phyloP scores from a whole-genome alignment of 163 green algal genomes.

The Scenedesmus sp. region DNA sequence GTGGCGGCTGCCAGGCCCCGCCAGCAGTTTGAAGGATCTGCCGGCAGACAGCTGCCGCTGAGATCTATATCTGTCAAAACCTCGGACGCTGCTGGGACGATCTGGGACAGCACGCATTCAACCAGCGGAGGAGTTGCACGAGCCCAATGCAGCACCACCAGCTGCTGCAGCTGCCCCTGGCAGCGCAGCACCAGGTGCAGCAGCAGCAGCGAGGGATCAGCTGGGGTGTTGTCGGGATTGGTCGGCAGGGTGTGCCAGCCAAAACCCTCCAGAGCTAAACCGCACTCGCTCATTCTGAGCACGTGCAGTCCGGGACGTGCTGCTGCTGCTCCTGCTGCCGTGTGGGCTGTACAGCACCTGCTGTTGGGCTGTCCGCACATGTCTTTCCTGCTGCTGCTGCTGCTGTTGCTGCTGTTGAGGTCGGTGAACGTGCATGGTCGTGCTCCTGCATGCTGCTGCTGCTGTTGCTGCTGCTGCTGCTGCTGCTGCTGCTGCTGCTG shows the following conservation, averaged over 20 bases:
- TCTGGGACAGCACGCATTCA: neutral
- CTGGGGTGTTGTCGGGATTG: neutral
- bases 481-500: neutral
- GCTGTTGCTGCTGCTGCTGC: constrained; percentile 25
- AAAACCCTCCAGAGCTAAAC: constrained; percentile 16
- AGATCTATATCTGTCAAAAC: constrained; percentile 15
- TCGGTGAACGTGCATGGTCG: neutral
- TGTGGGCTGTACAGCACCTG: neutral
- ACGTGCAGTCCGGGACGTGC: neutral
- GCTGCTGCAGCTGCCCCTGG: neutral
- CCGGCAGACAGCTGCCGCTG: constrained; percentile 1
- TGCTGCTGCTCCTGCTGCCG: constrained; percentile 19
- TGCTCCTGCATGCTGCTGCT: neutral
- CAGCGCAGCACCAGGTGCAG: neutral
- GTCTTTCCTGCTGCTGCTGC: neutral
- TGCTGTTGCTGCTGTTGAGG: neutral
- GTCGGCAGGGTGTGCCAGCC: neutral
- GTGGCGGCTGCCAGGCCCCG: constrained; percentile 36
- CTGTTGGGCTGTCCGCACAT: neutral
- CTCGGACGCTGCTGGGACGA: neutral
- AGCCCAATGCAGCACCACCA: neutral
- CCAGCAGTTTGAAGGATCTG: constrained; percentile 16
- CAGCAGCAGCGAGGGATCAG: constrained; percentile 15
- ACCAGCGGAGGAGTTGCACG: neutral
- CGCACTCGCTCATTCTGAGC: constrained; percentile 25